Conservation (phyloP, 108 stramenopile species). For the Stephanodiscus minutulus region DNA sequence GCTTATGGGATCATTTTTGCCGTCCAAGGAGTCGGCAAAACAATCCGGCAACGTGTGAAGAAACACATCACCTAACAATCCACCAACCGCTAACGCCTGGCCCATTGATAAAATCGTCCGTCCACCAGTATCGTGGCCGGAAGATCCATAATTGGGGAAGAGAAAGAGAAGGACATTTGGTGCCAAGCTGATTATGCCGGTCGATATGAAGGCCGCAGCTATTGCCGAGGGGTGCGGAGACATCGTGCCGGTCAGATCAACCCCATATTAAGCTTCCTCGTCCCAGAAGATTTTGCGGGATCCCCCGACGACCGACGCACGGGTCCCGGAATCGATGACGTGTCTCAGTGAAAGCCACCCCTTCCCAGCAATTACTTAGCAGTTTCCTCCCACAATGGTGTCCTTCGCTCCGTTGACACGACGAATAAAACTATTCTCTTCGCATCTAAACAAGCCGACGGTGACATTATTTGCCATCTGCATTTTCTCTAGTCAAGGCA, state of each 20-base stretch:
- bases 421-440: too few species aligned
- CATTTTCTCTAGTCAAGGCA: too few species aligned
- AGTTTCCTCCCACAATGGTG: too few species aligned
- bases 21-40: conserved; percentile 27
- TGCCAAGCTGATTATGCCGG: conserved; percentile 68
- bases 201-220: conserved; percentile 56
- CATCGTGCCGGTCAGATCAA: conserved; percentile 4
- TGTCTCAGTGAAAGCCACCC: too few species aligned
- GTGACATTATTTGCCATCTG: too few species aligned
- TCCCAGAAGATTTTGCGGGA: too few species aligned
- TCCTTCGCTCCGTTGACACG: too few species aligned
- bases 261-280: too few species aligned
- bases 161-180: conserved; percentile 81
- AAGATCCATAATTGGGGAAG: conserved; percentile 65
- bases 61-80: conserved; percentile 86
- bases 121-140: conserved; percentile 27
- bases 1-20: not conserved
- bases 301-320: too few species aligned
- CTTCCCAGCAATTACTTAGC: too few species aligned
- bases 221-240: conserved; percentile 34
- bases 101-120: conserved; percentile 59
- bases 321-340: too few species aligned
- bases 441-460: too few species aligned
- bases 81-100: conserved; percentile 81
- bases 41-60: conserved; percentile 80